Percentiles rank a stretch among this genome's conserved stretches.
phyloP scores from a whole-genome alignment of 768 basidiomycete species.

The Jaapia argillacea region DNA sequence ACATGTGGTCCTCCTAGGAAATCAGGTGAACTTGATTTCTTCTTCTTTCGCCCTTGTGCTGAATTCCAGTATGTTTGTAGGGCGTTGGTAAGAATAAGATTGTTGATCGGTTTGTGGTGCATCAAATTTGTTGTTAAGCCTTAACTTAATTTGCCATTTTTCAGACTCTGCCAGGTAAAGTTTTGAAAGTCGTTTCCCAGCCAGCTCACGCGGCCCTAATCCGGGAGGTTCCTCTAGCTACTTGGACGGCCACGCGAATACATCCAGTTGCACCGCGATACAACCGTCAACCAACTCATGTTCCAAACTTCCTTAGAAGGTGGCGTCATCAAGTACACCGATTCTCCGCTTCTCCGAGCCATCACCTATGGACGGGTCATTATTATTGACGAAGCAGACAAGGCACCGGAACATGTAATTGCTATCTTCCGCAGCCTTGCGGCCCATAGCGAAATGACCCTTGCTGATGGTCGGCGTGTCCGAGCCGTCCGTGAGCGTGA shows the following conservation, averaged over 20 bases:
- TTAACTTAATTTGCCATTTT: constrained; percentile 3
- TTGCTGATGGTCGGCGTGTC: constrained; percentile 54
- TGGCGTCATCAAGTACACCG: constrained; percentile 48
- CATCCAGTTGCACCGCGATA: constrained; percentile 60
- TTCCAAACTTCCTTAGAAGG: constrained; percentile 52
- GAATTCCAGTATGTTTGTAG: too few species aligned
- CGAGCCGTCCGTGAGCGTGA: constrained; percentile 33
- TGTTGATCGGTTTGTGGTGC: constrained; percentile 38
- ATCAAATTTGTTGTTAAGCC: background rate
- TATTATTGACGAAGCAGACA: constrained; percentile 65
- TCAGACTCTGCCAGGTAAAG: constrained; percentile 44
- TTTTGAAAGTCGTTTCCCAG: background rate
- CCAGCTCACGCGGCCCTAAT: constrained; percentile 1
- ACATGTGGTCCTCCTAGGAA: constrained; percentile 57
- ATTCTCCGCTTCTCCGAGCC: constrained; percentile 58
- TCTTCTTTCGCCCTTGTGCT: too few species aligned
- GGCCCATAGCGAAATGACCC: constrained; percentile 51
- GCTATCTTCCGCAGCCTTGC: constrained; percentile 63
- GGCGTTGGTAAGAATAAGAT: constrained; percentile 70
- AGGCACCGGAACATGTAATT: constrained; percentile 65
- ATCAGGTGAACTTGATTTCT: constrained; percentile 35
- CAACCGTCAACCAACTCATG: constrained; percentile 63
- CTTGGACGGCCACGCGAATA: constrained; percentile 57
- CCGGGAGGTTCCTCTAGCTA: too few species aligned
- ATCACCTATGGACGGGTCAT: constrained; percentile 53